Base-by-base conservation (phyloP, 108 stramenopile species). In the Nitzschia inconspicua region DNA sequence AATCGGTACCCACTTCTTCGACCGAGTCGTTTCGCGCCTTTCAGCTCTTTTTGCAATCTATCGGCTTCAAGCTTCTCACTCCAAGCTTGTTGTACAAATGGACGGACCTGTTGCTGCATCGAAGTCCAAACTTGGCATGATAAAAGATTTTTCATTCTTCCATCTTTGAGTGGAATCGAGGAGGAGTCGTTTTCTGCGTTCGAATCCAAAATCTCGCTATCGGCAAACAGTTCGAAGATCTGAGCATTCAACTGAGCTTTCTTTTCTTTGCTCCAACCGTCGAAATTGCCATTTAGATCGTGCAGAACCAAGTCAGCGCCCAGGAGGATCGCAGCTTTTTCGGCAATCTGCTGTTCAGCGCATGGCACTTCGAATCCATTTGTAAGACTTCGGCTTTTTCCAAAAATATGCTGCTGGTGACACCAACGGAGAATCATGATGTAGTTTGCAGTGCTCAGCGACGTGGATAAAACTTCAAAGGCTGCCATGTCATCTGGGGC, bases 371-470 rank as follows among this genome's bases (percentile, higher is more conserved):
- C 13, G 39, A 31, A 35, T n/a, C 4, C 32, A n/a, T n/a, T n/a
- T 22, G 36, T 28, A 24, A n/a, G 41, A 44, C 36, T 43, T 23
- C 0, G 47, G 31, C 28, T 56, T 41, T 16, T 14, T 36, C 31
- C 26, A 10, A 32, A 32, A 31, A 42, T 53, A 26, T 81, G 65
- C 47, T 70, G 54, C 34, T 70, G 68, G 20, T 79, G 78, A 48
- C 83, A 82, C 86, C 86, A 88, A 5, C 79, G 66, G 0, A 88
- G 63, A 34, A 71, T 57, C 31, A 88, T 66, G 19, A 85, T 75
- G 7, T 84, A 66, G 43, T 88, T 68, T 10, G 83, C 83, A 26
- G 80, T 47, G 11, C 66, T 70, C 11, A 79, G 51, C 11, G 28
- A 37, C 14, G 47, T 61, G 14, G 32, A 47, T 13, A 31, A 23